These are phyloP conservation scores for Guyanaporus albipodus DNA, from an alignment of 768 basidiomycete genomes.

Conservation along the genomic window DNA sequence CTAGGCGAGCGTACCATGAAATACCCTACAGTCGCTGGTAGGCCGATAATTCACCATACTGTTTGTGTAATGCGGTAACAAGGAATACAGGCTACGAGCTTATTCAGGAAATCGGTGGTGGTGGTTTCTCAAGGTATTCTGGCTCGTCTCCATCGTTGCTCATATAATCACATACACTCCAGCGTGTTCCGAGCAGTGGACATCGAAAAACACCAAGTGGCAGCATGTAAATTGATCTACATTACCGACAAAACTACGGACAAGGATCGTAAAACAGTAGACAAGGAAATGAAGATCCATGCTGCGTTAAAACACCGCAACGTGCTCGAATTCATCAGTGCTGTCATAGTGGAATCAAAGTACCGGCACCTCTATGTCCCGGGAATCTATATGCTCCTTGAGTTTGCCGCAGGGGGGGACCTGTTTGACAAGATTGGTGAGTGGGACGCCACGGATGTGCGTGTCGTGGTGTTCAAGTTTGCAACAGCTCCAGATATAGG, in stretches of 20 bases:
- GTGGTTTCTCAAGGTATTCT: slow-evolving; percentile 75
- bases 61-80: background rate
- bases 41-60: background rate
- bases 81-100: slow-evolving; percentile 57
- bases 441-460: slow-evolving; percentile 22
- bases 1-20: slow-evolving; percentile 18
- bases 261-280: slow-evolving; percentile 70
- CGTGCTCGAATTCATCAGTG: slow-evolving; percentile 81
- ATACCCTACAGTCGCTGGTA: slow-evolving; percentile 33
- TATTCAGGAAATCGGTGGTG: slow-evolving; percentile 76
- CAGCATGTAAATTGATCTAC: slow-evolving; percentile 82
- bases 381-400: slow-evolving; percentile 89
- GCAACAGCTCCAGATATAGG: slow-evolving; percentile 83
- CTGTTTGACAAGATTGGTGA: slow-evolving; percentile 97
- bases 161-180: background rate
- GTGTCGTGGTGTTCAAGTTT: background rate
- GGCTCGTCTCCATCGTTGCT: background rate
- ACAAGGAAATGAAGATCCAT: slow-evolving; percentile 93
- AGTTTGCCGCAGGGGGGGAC: slow-evolving; percentile 91
- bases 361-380: slow-evolving; percentile 58
- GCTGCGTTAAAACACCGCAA: slow-evolving; percentile 71
- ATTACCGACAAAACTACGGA: slow-evolving; percentile 61
- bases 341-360: slow-evolving; percentile 66
- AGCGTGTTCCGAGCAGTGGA: slow-evolving; percentile 87
- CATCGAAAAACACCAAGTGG: slow-evolving; percentile 57